Evolutionary conservation across 129 eudicot species (phyloP).

Genomic region (Sambucus nigra): DNA sequence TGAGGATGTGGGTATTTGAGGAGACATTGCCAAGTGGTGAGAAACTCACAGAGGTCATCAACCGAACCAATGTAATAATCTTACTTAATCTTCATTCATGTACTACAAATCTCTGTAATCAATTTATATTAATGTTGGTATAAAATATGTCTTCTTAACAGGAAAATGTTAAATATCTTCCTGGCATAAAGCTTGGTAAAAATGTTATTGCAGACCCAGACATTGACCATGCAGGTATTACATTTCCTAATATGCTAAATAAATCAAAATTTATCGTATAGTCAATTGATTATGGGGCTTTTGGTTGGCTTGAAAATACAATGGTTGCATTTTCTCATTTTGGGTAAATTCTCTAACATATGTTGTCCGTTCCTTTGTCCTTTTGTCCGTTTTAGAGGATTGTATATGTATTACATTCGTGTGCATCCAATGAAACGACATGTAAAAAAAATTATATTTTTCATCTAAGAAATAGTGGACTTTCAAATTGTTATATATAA

Average conservation of each 20-base stretch:
- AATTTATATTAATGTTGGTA: neutral
- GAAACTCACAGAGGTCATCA: slow-evolving; percentile 82
- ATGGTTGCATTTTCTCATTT: too few relatives aligned
- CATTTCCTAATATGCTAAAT: neutral
- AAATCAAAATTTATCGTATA: neutral
- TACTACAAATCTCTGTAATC: neutral
- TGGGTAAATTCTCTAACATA: too few relatives aligned
- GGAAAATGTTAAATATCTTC: slow-evolving; percentile 95
- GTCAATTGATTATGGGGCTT: neutral
- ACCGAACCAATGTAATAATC: slow-evolving; percentile 61
- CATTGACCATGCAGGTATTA: slow-evolving; percentile 81
- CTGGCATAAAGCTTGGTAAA: slow-evolving; percentile 81
- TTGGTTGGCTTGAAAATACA: too few relatives aligned
- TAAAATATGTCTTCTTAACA: slow-evolving; percentile 10
- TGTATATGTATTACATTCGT: too few relatives aligned
- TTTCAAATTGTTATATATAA: too few relatives aligned
- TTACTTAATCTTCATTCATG: neutral
- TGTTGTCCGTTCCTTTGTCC: too few relatives aligned
- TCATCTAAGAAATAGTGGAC: too few relatives aligned
- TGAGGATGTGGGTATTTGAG: slow-evolving; percentile 98
- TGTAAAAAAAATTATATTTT: too few relatives aligned
- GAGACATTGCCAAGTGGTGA: slow-evolving; percentile 78
- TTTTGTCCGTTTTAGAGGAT: neutral
- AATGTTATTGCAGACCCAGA: slow-evolving; percentile 94
- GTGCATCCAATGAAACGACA: too few relatives aligned